Conservation (phyloP, 257 asterid genomes). For the Henckelia pumila region DNA sequence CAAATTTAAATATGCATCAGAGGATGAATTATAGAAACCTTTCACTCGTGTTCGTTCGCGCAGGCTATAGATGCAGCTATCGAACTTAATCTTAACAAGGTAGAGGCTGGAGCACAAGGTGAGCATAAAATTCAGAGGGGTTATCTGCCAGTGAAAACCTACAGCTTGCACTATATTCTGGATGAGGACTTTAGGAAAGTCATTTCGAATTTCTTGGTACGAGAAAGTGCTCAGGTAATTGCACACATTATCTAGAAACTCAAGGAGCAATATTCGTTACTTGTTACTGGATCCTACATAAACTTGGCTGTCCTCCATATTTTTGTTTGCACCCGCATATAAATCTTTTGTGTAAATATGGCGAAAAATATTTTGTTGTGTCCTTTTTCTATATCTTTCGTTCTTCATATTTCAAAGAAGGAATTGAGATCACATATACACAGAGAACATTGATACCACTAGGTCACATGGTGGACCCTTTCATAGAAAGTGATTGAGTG, state of each 20-base stretch:
- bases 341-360: no score
- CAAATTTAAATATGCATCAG: background rate
- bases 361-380: no score
- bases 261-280: background rate
- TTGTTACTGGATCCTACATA: background rate
- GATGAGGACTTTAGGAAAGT: conserved; percentile 71
- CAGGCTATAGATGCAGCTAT: conserved; percentile 99
- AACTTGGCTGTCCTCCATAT: background rate
- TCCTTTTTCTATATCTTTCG: no score
- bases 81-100: conserved; percentile 71
- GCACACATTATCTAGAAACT: background rate
- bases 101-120: conserved; percentile 99
- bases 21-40: conserved; percentile 17
- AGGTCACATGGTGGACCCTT: no score
- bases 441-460: no score
- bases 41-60: conserved; percentile 17
- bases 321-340: no score
- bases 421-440: no score
- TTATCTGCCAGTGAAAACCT: conserved; percentile 78
- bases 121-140: conserved; percentile 98
- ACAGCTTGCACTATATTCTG: conserved; percentile 78
- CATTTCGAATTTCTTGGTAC: conserved; percentile 68
- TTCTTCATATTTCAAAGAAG: no score
- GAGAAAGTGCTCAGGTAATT: conserved; percentile 82
- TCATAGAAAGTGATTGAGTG: no score